phyloP scores from a whole-genome alignment of 192 early-diverging fungal species.

The Podochytrium sp. region DNA sequence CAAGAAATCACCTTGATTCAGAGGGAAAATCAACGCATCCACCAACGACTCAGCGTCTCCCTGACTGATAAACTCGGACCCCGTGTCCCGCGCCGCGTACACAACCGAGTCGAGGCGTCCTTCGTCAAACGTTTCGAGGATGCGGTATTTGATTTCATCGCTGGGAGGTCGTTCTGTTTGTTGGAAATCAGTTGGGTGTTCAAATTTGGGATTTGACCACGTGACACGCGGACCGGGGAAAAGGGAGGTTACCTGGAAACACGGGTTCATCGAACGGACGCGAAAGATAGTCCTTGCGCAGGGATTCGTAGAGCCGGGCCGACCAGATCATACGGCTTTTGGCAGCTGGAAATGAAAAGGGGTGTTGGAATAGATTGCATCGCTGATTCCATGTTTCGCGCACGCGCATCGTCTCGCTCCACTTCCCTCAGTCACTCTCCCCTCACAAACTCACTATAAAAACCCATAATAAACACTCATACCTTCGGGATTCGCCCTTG shows the following conservation, averaged over 20 bases:
- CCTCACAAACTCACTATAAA: no score
- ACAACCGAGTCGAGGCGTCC: constrained; percentile 32
- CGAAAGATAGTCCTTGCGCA: constrained; percentile 36
- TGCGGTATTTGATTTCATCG: constrained; percentile 42
- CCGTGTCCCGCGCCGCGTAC: constrained; percentile 37
- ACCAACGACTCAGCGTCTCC: constrained; percentile 43
- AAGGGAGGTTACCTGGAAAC: constrained; percentile 20
- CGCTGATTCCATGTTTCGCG: no score
- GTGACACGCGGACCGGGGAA: not conserved
- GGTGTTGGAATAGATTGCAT: no score
- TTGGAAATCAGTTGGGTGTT: no score
- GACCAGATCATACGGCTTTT: constrained; percentile 41
- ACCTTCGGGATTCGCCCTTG: not conserved
- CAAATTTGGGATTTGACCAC: not conserved
- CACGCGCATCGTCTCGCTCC: no score
- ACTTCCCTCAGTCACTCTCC: no score
- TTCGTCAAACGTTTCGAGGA: constrained; percentile 48
- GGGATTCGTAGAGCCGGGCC: constrained; percentile 32
- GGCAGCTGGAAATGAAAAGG: constrained; percentile 17
- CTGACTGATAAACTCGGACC: constrained; percentile 37
- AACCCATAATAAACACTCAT: not conserved
- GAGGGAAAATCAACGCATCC: constrained; percentile 55
- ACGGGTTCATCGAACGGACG: constrained; percentile 7
- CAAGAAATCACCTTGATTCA: constrained; percentile 40
- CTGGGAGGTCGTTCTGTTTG: constrained; percentile 20